Conservation (phyloP, 805 yeast species). For the Kazachstania africana region DNA sequence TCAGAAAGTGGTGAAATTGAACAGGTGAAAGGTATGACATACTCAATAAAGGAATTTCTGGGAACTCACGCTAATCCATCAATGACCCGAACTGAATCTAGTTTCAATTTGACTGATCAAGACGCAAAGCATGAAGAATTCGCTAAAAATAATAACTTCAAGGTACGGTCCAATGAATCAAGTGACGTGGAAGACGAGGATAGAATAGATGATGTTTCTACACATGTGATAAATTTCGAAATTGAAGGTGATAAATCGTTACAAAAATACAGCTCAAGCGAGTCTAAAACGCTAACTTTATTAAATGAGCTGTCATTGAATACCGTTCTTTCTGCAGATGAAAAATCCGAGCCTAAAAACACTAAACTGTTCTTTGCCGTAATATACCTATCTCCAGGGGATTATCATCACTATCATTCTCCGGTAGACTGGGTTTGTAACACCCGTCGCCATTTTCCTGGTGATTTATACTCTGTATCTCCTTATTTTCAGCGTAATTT, state of each 20-base stretch:
- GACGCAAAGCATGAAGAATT: constrained; percentile 52
- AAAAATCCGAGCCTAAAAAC: constrained; percentile 24
- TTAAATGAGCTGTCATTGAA: constrained; percentile 23
- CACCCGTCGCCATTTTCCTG: constrained; percentile 86
- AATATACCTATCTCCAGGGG: constrained; percentile 94
- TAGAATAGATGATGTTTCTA: not conserved
- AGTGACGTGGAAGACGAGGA: not conserved
- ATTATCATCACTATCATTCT: constrained; percentile 93
- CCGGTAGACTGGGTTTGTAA: constrained; percentile 95
- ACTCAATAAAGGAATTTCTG: constrained; percentile 75
- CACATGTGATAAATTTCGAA: constrained; percentile 32
- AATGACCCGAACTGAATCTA: constrained; percentile 21
- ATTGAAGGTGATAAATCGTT: constrained; percentile 60
- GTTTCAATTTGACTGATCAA: constrained; percentile 24
- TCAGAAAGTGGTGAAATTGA: constrained; percentile 74
- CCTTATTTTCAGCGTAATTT: constrained; percentile 89
- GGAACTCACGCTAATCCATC: constrained; percentile 40
- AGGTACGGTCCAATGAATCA: not conserved
- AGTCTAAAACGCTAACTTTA: constrained; percentile 28
- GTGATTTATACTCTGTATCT: constrained; percentile 90
- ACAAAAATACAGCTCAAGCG: constrained; percentile 21
- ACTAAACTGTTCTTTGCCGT: constrained; percentile 76
- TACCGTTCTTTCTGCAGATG: constrained; percentile 3
- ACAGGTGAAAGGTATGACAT: constrained; percentile 94
- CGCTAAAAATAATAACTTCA: constrained; percentile 32